Evolutionary conservation across 331 rosid genomes (phyloP), one percentile per base, ranked within the genome.

Genomic region (Acacia pycnantha): DNA sequence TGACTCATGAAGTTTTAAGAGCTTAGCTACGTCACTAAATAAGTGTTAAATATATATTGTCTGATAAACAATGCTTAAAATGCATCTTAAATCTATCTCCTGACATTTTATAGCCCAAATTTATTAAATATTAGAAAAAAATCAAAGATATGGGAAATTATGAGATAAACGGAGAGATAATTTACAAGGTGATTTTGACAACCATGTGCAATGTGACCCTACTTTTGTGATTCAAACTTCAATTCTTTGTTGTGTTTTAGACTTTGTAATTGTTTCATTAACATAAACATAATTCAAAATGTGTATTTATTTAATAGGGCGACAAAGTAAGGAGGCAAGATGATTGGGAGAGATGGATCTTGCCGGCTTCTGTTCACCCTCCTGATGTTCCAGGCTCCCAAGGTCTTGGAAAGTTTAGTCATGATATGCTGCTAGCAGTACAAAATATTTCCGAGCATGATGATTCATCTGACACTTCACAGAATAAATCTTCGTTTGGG

Each of bases 331-430:
- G 98, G 84, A 87, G 90, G 85, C 86, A 88, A 37, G 48, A 72
- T 81, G 92, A 90, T 75, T 93, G 95, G 93, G 8, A 0, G 65
- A 95, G 62, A 81, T 95, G 99, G 98, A 33, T 90, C 76, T 64
- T 89, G 85, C 84, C 94, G 37, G 41, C 88, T 78, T 58, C 78
- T 51, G 77, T 56, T 78, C 87, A 83, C 72, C n/a, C 51, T 78
- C 76, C 88, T 56, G 78, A 80, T 14, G 79, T 61, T 59, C 13
- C 79, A 16, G 71, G 84, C 16, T 84, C 86, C 29, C 91, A 83
- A 76, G 73, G 82, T 62, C 76, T 61, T 65, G 94, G 84, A 67
- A 87, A 64, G 75, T 67, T 82, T 7, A 51, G 86, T 79, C 86
- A 74, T 15, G 92, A 87, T 50, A 73, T 59, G 41, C 83, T 90